Evolutionary conservation across 768 basidiomycete genomes (phyloP), one percentile per base, ranked within the genome.

Genomic region (Auricularia sp.): DNA sequence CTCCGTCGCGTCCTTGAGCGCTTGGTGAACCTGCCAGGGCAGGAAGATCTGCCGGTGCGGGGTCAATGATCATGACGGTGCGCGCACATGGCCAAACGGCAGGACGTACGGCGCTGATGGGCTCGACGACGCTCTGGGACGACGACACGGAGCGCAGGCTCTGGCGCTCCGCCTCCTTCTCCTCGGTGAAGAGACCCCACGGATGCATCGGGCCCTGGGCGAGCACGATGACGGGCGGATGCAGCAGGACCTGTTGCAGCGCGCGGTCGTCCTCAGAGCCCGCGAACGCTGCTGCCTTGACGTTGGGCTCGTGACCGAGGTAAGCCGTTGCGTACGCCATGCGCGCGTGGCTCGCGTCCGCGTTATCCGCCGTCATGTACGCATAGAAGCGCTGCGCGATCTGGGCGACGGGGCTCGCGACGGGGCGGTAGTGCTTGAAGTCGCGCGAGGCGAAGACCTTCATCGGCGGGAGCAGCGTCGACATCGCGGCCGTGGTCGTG

Each of bases 381-480:
- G 29, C 29, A 29, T 29, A 59, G 56, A 33, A 59, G 14, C 56
- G 56, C 23, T 23, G 8, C 1, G 56, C 56, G 34, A 59, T 59
- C 4, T 59, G 23, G 7, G 18, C 23, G 23, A 59, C 56, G 56
- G 56, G 23, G 56, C 56, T 59, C 56, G 14, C 16, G 10, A 33
- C 56, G 23, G 29, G 34, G 21, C 56, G 21, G 56, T 59, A 59
- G 23, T 59, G 21, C 29, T 34, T 59, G 56, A 59, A 59, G 56
- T 59, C 56, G 34, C 56, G 56, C 29, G 56, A 59, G 7, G 56
- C 56, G 56, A 29, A 59, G 23, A 59, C 56, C 56, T 59, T 59
- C 23, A 59, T 59, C 16, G 18, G 56, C 23, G 56, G 47, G 10
- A 12, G 47, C 21, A 6, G 47, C 47, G 7, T 5, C 47, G 47